These are phyloP conservation scores for Ichthyophthirius multifiliis DNA, from an alignment of 169 alveolate species.

Conservation along the genomic window DNA sequence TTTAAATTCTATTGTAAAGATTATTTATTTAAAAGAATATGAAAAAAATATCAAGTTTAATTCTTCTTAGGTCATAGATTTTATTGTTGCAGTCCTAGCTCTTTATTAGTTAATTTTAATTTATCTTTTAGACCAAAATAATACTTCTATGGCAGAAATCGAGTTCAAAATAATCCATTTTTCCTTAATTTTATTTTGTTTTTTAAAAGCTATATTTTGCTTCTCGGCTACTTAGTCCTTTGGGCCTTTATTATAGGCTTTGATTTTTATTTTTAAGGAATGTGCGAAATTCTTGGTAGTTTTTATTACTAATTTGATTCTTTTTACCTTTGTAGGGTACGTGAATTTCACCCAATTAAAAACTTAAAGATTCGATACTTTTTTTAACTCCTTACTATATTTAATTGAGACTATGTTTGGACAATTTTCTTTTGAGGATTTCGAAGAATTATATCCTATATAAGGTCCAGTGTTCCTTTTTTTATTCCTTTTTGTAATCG, in stretches of 20 bases:
- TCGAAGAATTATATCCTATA: background rate
- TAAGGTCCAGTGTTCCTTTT: background rate
- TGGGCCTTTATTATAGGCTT: background rate
- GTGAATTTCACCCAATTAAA: background rate
- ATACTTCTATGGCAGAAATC: too few relatives aligned
- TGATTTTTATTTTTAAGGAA: background rate
- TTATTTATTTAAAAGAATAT: background rate
- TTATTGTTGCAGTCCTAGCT: background rate
- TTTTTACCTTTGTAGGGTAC: background rate
- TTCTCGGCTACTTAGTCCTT: background rate
- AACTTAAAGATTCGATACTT: background rate
- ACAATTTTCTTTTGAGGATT: background rate
- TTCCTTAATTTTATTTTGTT: background rate
- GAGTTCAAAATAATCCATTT: too few relatives aligned
- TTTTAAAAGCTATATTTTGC: background rate
- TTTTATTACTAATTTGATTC: background rate
- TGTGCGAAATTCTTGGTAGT: background rate
- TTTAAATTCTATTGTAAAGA: background rate
- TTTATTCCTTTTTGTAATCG: background rate
- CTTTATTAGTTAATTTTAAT: background rate
- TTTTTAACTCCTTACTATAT: background rate
- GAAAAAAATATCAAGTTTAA: background rate
- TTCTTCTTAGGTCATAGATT: background rate
- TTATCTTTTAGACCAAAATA: background rate
- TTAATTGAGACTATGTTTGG: constrained; percentile 4